Evolutionary conservation across 495 filamentous ascomycete genomes (phyloP).

Genomic region (Pyronema omphalodes): DNA sequence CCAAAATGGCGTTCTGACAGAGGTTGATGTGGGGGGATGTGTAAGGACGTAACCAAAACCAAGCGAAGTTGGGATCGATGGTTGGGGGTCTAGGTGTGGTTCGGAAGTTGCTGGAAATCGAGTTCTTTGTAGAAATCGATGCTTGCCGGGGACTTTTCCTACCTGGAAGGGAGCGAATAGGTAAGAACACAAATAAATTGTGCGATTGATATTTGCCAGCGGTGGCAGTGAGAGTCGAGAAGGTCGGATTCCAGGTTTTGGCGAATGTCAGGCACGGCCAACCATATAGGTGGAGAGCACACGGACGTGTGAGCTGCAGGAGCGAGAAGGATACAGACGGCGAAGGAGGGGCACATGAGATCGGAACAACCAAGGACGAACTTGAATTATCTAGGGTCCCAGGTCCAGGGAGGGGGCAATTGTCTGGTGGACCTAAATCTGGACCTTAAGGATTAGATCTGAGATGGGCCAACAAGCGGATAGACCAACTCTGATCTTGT

Average conservation of each 20-base stretch:
- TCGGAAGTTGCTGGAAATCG: too few relatives aligned
- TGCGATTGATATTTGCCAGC: background rate
- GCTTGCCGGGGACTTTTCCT: too few relatives aligned
- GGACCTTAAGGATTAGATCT: background rate
- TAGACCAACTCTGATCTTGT: too few relatives aligned
- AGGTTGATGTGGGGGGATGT: too few relatives aligned
- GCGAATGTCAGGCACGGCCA: constrained; percentile 1
- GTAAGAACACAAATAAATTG: background rate
- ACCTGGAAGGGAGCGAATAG: too few relatives aligned
- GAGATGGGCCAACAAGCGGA: too few relatives aligned
- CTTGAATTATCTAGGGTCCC: background rate
- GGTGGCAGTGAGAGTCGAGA: background rate
- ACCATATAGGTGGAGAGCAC: constrained; percentile 1
- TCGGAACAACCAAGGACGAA: background rate
- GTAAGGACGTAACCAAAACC: too few relatives aligned
- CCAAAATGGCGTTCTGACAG: too few relatives aligned
- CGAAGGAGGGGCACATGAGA: background rate
- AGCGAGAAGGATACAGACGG: background rate
- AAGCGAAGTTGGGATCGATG: too few relatives aligned
- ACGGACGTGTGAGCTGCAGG: background rate
- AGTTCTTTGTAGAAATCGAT: too few relatives aligned
- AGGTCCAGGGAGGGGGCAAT: background rate
- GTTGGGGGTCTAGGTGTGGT: too few relatives aligned
- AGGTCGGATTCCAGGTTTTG: background rate
- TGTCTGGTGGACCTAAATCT: background rate